Percentiles rank a stretch among this genome's conserved stretches.
phyloP scores from a whole-genome alignment of 768 basidiomycete genomes.

The Mycena indigotica region DNA sequence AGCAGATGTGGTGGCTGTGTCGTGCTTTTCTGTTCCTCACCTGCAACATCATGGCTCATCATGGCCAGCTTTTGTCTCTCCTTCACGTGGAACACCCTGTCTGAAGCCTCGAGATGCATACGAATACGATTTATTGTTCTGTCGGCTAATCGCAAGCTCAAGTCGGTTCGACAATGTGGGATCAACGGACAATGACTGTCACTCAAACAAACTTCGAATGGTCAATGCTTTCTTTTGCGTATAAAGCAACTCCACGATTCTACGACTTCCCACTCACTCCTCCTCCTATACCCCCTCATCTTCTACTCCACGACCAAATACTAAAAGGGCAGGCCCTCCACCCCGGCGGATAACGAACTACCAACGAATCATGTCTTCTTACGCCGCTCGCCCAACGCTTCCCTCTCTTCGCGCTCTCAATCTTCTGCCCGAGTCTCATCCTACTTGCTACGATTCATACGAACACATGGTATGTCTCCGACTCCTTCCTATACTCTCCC shows the following conservation, averaged over 20 bases:
- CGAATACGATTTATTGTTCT: no score
- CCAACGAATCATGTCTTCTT: constrained; percentile 5
- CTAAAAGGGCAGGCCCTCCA: neutral
- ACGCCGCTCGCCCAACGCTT: constrained; percentile 49
- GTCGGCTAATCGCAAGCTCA: neutral
- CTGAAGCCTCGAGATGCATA: no score
- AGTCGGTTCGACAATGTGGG: neutral
- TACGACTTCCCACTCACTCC: neutral
- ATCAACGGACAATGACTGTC: neutral
- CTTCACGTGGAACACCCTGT: no score
- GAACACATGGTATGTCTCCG: constrained; percentile 17
- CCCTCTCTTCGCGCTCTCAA: constrained; percentile 55
- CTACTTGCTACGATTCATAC: constrained; percentile 22
- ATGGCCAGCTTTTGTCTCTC: no score
- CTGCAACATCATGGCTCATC: neutral
- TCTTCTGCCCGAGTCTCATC: constrained; percentile 31
- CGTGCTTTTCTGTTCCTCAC: neutral
- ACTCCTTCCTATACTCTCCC: no score
- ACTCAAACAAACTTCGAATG: neutral
- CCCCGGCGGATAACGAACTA: neutral
- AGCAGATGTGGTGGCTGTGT: neutral
- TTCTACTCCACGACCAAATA: neutral
- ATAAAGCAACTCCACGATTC: neutral
- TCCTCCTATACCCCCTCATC: neutral
- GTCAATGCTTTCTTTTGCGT: neutral